Evolutionary conservation across 2,329 filamentous ascomycete species (phyloP).

Genomic region (Exophiala dermatitidis): DNA sequence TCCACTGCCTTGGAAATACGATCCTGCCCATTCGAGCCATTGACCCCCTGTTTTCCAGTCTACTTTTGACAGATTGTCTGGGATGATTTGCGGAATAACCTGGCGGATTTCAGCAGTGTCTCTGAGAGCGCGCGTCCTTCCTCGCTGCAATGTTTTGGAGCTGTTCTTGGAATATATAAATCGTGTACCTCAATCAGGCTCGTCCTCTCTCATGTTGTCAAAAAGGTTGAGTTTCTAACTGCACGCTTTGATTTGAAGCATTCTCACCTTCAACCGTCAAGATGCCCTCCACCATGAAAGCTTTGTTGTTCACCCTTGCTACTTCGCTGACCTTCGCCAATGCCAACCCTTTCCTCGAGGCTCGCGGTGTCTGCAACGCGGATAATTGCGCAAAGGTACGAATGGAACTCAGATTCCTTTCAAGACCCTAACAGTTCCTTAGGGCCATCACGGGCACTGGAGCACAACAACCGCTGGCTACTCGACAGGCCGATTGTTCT

Average conservation of each 20-base stretch:
- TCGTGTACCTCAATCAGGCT: neutral
- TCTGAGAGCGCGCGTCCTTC: neutral
- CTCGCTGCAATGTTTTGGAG: neutral
- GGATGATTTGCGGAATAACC: neutral
- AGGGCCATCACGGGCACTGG: conserved; percentile 12
- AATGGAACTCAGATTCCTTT: too few species aligned
- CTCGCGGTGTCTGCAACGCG: conserved; percentile 8
- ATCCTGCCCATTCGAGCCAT: neutral
- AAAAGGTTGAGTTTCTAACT: neutral
- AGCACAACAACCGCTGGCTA: conserved; percentile 8
- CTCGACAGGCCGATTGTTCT: conserved; percentile 14
- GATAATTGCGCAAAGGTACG: conserved; percentile 18
- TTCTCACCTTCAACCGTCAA: neutral
- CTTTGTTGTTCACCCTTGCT: conserved; percentile 5
- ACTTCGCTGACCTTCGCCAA: conserved; percentile 3
- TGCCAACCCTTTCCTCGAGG: conserved; percentile 11
- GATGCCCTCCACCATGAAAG: conserved; percentile 7
- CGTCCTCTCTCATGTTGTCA: neutral
- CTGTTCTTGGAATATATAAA: neutral
- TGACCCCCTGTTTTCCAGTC: neutral
- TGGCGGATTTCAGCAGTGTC: neutral
- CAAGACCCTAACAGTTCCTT: neutral
- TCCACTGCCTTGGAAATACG: neutral
- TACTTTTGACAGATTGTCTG: neutral
- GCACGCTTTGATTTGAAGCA: neutral